These are phyloP conservation scores for Mycosarcoma mackinlayi DNA, from an alignment of 1,284 basidiomycete species.

Conservation along the genomic window DNA sequence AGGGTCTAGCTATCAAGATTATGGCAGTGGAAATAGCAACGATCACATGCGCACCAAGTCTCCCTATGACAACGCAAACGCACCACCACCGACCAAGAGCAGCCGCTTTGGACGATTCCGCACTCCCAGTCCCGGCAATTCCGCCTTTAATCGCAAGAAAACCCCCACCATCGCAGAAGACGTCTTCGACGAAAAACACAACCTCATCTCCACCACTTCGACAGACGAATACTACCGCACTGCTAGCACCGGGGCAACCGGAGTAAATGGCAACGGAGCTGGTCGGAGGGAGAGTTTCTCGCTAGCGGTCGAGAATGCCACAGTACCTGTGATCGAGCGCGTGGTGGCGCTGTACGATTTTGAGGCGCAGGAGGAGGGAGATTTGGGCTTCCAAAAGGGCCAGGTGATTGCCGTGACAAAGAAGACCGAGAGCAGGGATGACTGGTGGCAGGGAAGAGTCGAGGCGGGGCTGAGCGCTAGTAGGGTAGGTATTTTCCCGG, in stretches of 20 bases:
- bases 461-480: slow-evolving; percentile 39
- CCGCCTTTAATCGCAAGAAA: slow-evolving; percentile 35
- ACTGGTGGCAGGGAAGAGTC: slow-evolving; percentile 65
- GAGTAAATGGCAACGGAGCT: neutral
- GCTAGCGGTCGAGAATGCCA: slow-evolving; percentile 26
- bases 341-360: slow-evolving; percentile 64
- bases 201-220: slow-evolving; percentile 15
- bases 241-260: neutral
- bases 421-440: slow-evolving; percentile 54
- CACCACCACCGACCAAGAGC: slow-evolving; percentile 27
- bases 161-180: slow-evolving; percentile 39
- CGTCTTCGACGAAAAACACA: slow-evolving; percentile 11
- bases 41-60: slow-evolving; percentile 22
- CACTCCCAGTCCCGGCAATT: slow-evolving; percentile 33
- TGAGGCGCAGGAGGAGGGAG: slow-evolving; percentile 55
- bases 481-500: slow-evolving; percentile 44
- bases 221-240: slow-evolving; percentile 9
- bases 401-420: slow-evolving; percentile 63
- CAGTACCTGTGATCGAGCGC: slow-evolving; percentile 35
- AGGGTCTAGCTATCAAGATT: slow-evolving; percentile 6
- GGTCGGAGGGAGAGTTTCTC: slow-evolving; percentile 22
- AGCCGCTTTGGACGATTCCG: slow-evolving; percentile 33
- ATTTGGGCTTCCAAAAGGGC: slow-evolving; percentile 60
- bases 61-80: slow-evolving; percentile 9
- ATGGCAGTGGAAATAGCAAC: slow-evolving; percentile 12